These are phyloP conservation scores for Tylopilus sp. DNA, from an alignment of 1,284 basidiomycete species.

Conservation along the genomic window DNA sequence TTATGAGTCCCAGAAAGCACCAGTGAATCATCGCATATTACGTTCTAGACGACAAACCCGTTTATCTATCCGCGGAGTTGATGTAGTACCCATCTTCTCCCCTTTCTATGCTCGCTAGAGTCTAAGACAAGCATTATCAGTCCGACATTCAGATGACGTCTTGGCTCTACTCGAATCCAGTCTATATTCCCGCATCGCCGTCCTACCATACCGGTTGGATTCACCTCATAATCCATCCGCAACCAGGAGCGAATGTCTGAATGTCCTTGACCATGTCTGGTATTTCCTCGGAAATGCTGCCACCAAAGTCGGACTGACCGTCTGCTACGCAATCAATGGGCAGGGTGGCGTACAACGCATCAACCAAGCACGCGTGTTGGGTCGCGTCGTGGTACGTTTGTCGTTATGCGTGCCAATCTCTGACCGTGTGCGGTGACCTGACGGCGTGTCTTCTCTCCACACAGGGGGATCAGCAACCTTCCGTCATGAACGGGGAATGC, in stretches of 20 bases:
- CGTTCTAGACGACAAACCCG: constrained; percentile 50
- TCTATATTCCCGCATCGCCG: constrained; percentile 59
- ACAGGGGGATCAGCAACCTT: constrained; percentile 15
- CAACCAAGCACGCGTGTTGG: constrained; percentile 30
- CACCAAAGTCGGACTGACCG: constrained; percentile 37
- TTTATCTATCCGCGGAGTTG: too few species aligned
- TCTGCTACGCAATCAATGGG: constrained; percentile 61
- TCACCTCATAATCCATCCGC: constrained; percentile 12
- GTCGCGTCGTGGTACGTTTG: constrained; percentile 12
- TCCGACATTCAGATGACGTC: constrained; percentile 22
- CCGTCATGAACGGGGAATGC: constrained; percentile 21
- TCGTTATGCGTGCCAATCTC: constrained; percentile 5
- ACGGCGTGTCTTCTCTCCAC: constrained; percentile 13
- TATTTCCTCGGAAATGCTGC: constrained; percentile 46
- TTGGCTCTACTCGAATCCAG: constrained; percentile 41
- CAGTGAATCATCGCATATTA: background rate
- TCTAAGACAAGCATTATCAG: constrained; percentile 29
- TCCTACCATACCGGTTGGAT: constrained; percentile 38
- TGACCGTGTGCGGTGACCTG: constrained; percentile 1
- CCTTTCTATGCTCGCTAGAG: constrained; percentile 36
- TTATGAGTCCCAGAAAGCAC: constrained; percentile 42
- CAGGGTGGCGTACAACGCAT: constrained; percentile 52
- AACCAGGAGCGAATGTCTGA: constrained; percentile 19
- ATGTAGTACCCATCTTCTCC: constrained; percentile 46
- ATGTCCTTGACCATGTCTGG: constrained; percentile 22